Evolutionary conservation across 2,329 filamentous ascomycete genomes (phyloP).

Genomic region (Trichoderma sp.): DNA sequence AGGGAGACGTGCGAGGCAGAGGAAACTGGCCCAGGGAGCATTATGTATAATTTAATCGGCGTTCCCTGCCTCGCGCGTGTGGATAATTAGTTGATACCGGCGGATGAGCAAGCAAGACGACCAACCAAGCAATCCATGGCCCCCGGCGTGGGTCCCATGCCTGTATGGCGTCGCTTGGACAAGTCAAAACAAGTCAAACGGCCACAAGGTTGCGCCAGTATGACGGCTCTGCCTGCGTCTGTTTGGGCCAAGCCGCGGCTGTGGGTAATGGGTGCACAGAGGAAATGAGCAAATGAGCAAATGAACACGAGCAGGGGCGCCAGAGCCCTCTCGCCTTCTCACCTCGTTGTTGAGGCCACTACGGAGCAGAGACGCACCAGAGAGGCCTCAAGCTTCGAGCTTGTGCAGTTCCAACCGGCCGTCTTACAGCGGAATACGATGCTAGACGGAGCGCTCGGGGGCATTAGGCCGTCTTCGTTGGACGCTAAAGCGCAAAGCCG

Average conservation of each 20-base stretch:
- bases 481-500: not conserved
- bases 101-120: not conserved
- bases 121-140: not conserved
- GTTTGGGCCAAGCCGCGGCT: slow-evolving; percentile 2
- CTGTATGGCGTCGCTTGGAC: slow-evolving; percentile 4
- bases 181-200: not conserved
- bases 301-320: not conserved
- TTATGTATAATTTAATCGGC: slow-evolving; percentile 11
- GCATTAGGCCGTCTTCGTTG: not conserved
- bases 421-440: not conserved
- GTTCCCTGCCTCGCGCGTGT: not conserved
- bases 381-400: slow-evolving; percentile 8
- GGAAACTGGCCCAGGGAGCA: slow-evolving; percentile 12
- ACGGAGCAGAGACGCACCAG: not conserved
- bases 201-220: slow-evolving; percentile 12
- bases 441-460: slow-evolving; percentile 1
- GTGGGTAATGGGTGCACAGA: slow-evolving; percentile 14
- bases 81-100: not conserved
- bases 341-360: not conserved
- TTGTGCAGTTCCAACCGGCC: not conserved
- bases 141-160: slow-evolving; percentile 10
- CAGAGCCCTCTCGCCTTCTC: not conserved
- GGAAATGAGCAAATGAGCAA: slow-evolving; percentile 18
- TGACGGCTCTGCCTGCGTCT: slow-evolving; percentile 1
- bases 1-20: slow-evolving; percentile 4